Evolutionary conservation across 805 yeast genomes (phyloP).

Genomic region (Suhomyces tanzawaensis): DNA sequence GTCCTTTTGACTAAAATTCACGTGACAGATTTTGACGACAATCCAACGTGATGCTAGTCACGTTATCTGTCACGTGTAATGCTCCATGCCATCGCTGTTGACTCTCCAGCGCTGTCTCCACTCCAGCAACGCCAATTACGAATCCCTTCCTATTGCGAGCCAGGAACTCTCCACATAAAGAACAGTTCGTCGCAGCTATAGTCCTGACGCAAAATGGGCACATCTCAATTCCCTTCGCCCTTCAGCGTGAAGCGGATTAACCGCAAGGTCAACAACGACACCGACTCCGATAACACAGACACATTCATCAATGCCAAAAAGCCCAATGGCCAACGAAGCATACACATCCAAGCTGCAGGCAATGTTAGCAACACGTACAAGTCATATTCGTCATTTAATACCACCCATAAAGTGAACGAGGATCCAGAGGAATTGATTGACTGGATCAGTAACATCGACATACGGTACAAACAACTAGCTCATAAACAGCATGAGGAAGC

Average conservation of each 20-base stretch:
- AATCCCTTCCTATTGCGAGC: too few relatives aligned
- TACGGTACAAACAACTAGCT: slow-evolving; percentile 17
- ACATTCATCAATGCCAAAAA: slow-evolving; percentile 1
- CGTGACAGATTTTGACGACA: too few relatives aligned
- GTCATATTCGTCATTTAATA: background rate
- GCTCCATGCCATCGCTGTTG: too few relatives aligned
- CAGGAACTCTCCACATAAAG: too few relatives aligned
- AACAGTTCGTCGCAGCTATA: background rate
- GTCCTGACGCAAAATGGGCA: background rate
- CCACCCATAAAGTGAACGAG: slow-evolving; percentile 1
- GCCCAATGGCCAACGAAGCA: too few relatives aligned
- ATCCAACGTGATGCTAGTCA: too few relatives aligned
- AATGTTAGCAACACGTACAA: slow-evolving; percentile 1
- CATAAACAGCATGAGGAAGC: slow-evolving; percentile 17
- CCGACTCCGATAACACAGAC: slow-evolving; percentile 1
- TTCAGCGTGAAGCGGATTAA: slow-evolving; percentile 13
- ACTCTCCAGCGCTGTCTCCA: too few relatives aligned
- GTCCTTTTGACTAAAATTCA: too few relatives aligned
- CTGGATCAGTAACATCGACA: slow-evolving; percentile 32
- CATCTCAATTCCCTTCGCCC: slow-evolving; percentile 21
- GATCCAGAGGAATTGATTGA: slow-evolving; percentile 20
- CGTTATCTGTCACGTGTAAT: too few relatives aligned
- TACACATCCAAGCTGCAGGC: too few relatives aligned
- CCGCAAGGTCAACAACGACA: background rate
- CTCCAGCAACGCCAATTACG: too few relatives aligned